Base-by-base conservation (phyloP, 208 protist genomes). In the Trypanosoma scelopori region DNA sequence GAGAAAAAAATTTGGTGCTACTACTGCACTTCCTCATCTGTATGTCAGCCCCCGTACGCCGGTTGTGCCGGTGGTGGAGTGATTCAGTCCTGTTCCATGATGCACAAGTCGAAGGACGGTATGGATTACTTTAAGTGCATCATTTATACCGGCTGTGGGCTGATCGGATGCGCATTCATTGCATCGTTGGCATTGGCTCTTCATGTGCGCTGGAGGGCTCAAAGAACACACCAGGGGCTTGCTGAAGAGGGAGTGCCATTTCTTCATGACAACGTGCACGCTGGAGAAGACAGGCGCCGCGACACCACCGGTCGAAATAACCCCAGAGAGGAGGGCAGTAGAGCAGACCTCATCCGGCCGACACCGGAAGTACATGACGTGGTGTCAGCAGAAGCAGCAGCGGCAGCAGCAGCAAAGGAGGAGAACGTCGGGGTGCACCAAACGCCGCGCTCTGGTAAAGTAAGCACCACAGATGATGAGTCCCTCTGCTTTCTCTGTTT, bases 401-500 rank as follows among this genome's bases (percentile, higher is more conserved):
- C 37, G 18, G 18, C 16, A 50, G 23, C 18, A 0, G n/a, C 16
- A 23, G 30, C 18, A 20, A 27, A 69, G 42, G 11, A 30, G 28
- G 43, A 45, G 42, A 32, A n/a, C 5, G 22, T 27, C 0, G 22
- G 49, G 9, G 27, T 35, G 3, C 32, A 37, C 30, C 20, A 16
- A 5, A 62, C 45, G 11, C 51, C 53, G 27, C 57, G 57, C 6
- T 72, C 69, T 16, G 60, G 39, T 1, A 58, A 73, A 12, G 39
- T 62, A 16, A 68, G 53, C 13, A 27, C 77, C 18, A 50, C 42
- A 16, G 75, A 72, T n/a, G 70, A 76, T 32, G 75, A 82, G 4
- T 57, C 43, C 5, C 27, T 82, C 51, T 86, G 80, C 58, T 78
- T 71, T 66, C 61, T 86, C 15, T 86, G 80, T 39, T 68, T 82